Base-by-base conservation (phyloP, 2,329 filamentous ascomycete genomes). In the Cladophialophora exuberans region DNA sequence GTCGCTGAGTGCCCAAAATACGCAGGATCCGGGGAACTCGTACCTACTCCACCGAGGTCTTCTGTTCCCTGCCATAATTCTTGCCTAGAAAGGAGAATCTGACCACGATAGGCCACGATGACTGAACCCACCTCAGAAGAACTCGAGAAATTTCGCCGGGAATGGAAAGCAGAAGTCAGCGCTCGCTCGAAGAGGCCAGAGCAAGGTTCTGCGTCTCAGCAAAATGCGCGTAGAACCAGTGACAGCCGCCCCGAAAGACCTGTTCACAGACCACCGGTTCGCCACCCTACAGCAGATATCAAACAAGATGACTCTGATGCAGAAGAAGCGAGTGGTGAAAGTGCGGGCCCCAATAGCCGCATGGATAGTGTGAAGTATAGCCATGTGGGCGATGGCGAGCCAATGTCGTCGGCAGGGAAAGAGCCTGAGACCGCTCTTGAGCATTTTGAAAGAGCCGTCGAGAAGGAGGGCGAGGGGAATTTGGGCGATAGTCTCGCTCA, bases 391-490 rank as follows among this genome's bases (percentile, higher is more conserved):
- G 73, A 74, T 49, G 74, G 76, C 63, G 66, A 64, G 3, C 76
- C 76, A 41, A 67, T 66, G 15, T 60, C 62, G 6, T 57, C 65
- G 11, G 59, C 62, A 44, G 39, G 15, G 25, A 66, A 63, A 18
- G 82, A 87, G 63, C 88, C 88, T 3, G 76, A 78, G 18, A 89
- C 92, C 9, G 94, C 94, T 0, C 74, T 99, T 13, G 94, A 97
- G 65, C 89, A 96, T 70, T 97, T 94, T 66, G 94, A 97, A 70
- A 84, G 83, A 68, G 94, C 93, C 3, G 92, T 96, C 52, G 88
- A 95, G 72, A 91, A 86, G 71, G 94, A 99, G 73, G 83, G 81
- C 0, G 83, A 88, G 65, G 94, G 94, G 0, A 94, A 84, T 60
- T 78, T 97, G 46, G 91, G 92, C 4, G 93, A 97, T 60, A 97